Conservation (phyloP, 192 early-diverging fungal species). For the Umbelopsis sp. region DNA sequence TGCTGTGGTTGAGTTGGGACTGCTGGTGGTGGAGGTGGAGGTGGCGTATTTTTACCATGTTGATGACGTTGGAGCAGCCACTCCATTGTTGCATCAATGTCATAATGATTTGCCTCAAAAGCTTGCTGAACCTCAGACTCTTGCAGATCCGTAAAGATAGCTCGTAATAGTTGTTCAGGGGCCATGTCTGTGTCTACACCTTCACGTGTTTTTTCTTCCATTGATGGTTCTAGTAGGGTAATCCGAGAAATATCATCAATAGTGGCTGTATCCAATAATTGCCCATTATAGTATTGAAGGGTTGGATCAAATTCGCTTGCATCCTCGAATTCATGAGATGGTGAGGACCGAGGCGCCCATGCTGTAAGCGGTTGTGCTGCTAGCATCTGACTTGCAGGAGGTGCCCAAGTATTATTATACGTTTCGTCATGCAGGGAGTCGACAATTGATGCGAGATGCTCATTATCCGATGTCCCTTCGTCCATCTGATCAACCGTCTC, state of each 20-base stretch:
- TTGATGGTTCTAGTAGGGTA: slow-evolving; percentile 21
- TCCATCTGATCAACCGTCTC: background rate
- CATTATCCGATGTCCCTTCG: background rate
- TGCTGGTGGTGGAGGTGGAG: slow-evolving; percentile 2
- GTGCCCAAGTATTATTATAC: background rate
- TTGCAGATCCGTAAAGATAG: slow-evolving; percentile 43
- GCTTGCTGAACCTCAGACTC: slow-evolving; percentile 40
- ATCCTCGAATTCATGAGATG: slow-evolving; percentile 10
- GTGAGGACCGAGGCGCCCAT: background rate
- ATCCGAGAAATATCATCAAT: slow-evolving; percentile 28
- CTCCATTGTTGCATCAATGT: slow-evolving; percentile 46
- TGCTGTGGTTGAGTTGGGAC: background rate
- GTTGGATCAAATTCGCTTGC: slow-evolving; percentile 39
- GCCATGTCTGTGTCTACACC: slow-evolving; percentile 49
- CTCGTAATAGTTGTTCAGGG: slow-evolving; percentile 44
- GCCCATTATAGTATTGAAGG: slow-evolving; percentile 23
- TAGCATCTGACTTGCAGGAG: background rate
- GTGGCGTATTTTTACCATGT: background rate
- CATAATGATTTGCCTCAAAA: slow-evolving; percentile 41
- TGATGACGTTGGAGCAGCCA: slow-evolving; percentile 23
- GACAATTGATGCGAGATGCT: background rate
- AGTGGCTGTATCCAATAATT: slow-evolving; percentile 14
- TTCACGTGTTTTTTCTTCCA: slow-evolving; percentile 30
- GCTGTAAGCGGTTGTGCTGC: background rate
- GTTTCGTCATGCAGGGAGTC: background rate